Evolutionary conservation across 1,284 basidiomycete genomes (phyloP).

Genomic region (Kalmanozyma brasiliensis): DNA sequence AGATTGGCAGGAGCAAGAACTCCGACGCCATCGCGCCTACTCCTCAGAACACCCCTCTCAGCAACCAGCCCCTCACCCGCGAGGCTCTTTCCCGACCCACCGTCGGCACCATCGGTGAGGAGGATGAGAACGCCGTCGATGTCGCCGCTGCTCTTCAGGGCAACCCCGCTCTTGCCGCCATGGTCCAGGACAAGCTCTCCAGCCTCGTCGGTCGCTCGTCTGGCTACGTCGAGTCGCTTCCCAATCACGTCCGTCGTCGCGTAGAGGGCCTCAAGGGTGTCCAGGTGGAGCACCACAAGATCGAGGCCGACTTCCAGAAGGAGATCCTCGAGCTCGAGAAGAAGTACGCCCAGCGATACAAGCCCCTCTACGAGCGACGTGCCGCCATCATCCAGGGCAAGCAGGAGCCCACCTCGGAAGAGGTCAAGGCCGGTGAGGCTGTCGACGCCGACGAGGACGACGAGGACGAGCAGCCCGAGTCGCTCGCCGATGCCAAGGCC

Average conservation of each 20-base stretch:
- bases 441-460: slow-evolving; percentile 73
- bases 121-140: slow-evolving; percentile 59
- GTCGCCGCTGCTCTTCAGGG: slow-evolving; percentile 52
- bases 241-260: slow-evolving; percentile 82
- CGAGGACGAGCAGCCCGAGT: slow-evolving; percentile 69
- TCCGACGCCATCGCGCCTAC: slow-evolving; percentile 74
- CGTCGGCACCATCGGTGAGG: slow-evolving; percentile 66
- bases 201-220: slow-evolving; percentile 81
- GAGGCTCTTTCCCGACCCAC: slow-evolving; percentile 74
- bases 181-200: slow-evolving; percentile 72
- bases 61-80: slow-evolving; percentile 77
- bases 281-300: slow-evolving; percentile 89
- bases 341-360: slow-evolving; percentile 89
- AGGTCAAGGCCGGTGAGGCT: slow-evolving; percentile 82
- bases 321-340: slow-evolving; percentile 97
- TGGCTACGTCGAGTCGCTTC: slow-evolving; percentile 87
- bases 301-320: slow-evolving; percentile 94
- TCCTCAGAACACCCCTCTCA: slow-evolving; percentile 82
- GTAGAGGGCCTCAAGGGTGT: slow-evolving; percentile 94
- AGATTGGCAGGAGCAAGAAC: slow-evolving; percentile 56
- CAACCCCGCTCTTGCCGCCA: slow-evolving; percentile 67
- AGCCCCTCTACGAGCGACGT: slow-evolving; percentile 88
- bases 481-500: slow-evolving; percentile 69
- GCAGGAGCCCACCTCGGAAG: slow-evolving; percentile 79
- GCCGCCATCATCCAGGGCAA: slow-evolving; percentile 83